A percentile compares a stretch with the other conserved stretches of the same genome.
Evolutionary conservation across 139 green algal genomes (phyloP).

Genomic region (Edaphochlamys debaryana): DNA sequence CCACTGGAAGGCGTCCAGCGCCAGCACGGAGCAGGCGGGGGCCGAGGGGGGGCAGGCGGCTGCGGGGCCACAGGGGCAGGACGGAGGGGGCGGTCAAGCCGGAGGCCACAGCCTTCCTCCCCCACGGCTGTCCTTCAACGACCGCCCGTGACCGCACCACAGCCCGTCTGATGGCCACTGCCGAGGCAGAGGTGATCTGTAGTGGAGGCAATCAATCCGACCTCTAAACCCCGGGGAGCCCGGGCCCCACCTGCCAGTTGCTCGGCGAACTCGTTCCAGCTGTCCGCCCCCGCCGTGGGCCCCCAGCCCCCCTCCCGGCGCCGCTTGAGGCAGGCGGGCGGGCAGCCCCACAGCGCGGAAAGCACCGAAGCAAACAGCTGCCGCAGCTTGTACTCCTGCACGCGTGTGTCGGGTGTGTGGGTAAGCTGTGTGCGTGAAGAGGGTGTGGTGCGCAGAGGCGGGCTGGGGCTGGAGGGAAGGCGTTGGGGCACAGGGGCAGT

Average conservation of each 20-base stretch:
- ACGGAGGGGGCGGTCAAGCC: no score
- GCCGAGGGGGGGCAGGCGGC: conserved; percentile 1
- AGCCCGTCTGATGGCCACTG: no score
- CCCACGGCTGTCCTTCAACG: no score
- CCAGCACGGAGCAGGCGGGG: background rate
- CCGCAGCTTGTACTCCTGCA: conserved; percentile 38
- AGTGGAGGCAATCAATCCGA: no score
- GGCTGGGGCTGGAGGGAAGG: background rate
- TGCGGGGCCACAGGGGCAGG: conserved; percentile 1
- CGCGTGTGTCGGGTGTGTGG: no score
- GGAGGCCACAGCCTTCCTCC: no score
- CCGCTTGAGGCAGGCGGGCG: conserved; percentile 5
- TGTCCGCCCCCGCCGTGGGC: conserved; percentile 28
- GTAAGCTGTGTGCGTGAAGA: no score
- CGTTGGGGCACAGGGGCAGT: no score
- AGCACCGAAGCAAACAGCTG: conserved; percentile 22
- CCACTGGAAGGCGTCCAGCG: conserved; percentile 35
- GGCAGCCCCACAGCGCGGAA: conserved; percentile 18
- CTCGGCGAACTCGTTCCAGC: conserved; percentile 38
- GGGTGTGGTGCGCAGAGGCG: no score
- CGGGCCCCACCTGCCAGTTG: conserved; percentile 6
- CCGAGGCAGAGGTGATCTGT: no score
- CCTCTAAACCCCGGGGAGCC: no score
- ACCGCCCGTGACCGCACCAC: no score
- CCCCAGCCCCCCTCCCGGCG: conserved; percentile 24